Percentiles rank a stretch among this genome's conserved stretches.
These are phyloP conservation scores for Venturia pyrina DNA, from an alignment of 2,329 filamentous ascomycete species.

Conservation along the genomic window DNA sequence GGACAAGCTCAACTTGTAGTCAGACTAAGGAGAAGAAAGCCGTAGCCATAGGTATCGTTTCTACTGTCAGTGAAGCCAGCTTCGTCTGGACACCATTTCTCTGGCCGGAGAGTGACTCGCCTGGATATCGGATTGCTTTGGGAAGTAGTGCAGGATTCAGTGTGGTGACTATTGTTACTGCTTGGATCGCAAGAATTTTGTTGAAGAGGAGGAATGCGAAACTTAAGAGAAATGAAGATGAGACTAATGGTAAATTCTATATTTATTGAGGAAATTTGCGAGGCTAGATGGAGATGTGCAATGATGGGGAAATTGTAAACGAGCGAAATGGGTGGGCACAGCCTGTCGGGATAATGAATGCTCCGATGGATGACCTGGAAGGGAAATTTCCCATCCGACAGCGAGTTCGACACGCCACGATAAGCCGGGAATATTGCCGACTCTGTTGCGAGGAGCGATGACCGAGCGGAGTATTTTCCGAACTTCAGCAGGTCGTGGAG, in stretches of 20 bases:
- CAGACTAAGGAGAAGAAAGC: conserved; percentile 43
- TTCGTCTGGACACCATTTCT: conserved; percentile 44
- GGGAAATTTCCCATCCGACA: no score
- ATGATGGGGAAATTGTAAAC: neutral
- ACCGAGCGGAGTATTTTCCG: no score
- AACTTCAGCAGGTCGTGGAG: no score
- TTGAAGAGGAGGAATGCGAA: conserved; percentile 34
- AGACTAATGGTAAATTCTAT: conserved; percentile 14
- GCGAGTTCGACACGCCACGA: no score
- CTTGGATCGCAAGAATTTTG: conserved; percentile 32
- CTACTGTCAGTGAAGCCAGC: conserved; percentile 37
- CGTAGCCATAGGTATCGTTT: conserved; percentile 39
- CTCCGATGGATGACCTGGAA: no score
- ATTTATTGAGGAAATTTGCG: neutral
- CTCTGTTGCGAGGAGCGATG: no score
- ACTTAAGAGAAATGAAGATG: conserved; percentile 21
- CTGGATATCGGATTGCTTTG: conserved; percentile 36
- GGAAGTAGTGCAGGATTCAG: conserved; percentile 34
- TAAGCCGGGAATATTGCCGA: no score
- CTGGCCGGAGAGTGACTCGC: conserved; percentile 37
- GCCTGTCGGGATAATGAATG: no score
- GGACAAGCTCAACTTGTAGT: conserved; percentile 34
- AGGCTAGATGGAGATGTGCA: neutral
- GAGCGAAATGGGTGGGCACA: no score
- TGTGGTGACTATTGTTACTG: conserved; percentile 32